phyloP scores from a whole-genome alignment of 2,329 filamentous ascomycete species.

The Pestalotiopsis fici region DNA sequence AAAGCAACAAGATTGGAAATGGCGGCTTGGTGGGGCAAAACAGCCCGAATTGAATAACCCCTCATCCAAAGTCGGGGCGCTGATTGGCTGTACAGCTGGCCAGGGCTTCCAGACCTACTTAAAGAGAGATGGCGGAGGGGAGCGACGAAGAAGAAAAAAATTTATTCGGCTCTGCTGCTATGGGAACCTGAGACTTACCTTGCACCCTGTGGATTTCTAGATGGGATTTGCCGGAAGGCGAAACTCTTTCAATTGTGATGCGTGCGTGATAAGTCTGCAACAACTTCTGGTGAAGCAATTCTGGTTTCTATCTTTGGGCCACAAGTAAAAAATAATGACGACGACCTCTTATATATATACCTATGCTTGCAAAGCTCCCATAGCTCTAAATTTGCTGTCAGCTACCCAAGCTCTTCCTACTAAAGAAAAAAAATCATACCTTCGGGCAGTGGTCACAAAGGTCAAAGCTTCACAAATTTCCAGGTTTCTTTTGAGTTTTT shows the following conservation, averaged over 20 bases:
- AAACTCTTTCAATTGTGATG: not conserved
- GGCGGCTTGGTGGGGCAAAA: not conserved
- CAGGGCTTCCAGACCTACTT: conserved; percentile 6
- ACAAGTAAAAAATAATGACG: not conserved
- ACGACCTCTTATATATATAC: not conserved
- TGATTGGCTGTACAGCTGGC: not conserved
- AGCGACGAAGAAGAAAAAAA: not conserved
- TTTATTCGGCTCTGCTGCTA: not conserved
- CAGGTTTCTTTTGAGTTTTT: not conserved
- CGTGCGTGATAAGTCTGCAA: not conserved
- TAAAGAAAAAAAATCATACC: not conserved
- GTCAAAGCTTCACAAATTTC: not conserved
- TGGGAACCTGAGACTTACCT: not conserved
- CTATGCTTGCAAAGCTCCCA: not conserved
- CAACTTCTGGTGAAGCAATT: not conserved
- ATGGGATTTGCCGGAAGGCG: not conserved
- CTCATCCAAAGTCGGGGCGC: not conserved
- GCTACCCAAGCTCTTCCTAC: not conserved
- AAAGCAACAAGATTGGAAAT: not conserved
- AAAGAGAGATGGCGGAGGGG: not conserved
- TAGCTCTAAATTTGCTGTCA: not conserved
- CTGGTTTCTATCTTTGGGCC: not conserved
- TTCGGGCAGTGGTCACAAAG: not conserved
- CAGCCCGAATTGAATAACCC: conserved; percentile 3
- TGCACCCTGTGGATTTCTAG: not conserved